Evolutionary conservation across 2,329 filamentous ascomycete species (phyloP).

Genomic region (Aspergillus sp.): DNA sequence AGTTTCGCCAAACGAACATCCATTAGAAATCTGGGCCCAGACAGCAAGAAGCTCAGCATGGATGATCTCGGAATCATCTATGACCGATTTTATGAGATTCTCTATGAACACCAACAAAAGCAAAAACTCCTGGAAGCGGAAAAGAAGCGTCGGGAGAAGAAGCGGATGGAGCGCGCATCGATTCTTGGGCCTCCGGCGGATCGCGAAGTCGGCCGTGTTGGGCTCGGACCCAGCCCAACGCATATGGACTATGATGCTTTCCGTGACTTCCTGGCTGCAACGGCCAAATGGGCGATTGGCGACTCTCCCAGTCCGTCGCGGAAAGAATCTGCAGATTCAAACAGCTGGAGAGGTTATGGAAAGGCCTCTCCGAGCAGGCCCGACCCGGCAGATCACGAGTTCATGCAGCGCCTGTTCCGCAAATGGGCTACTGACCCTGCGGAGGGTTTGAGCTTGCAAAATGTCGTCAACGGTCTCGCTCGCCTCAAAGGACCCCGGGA

Average conservation of each 20-base stretch:
- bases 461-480: slow-evolving; percentile 87
- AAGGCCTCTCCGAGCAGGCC: slow-evolving; percentile 49
- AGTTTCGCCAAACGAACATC: slow-evolving; percentile 96
- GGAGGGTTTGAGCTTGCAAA: slow-evolving; percentile 79
- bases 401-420: slow-evolving; percentile 81
- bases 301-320: slow-evolving; percentile 69
- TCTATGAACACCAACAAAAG: slow-evolving; percentile 89
- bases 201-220: slow-evolving; percentile 81
- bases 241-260: slow-evolving; percentile 98
- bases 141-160: slow-evolving; percentile 63
- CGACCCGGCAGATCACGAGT: slow-evolving; percentile 88
- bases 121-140: slow-evolving; percentile 75
- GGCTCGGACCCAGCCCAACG: slow-evolving; percentile 82
- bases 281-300: slow-evolving; percentile 89
- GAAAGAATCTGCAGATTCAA: slow-evolving; percentile 51
- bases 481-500: slow-evolving; percentile 90
- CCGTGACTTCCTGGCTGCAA: slow-evolving; percentile 84
- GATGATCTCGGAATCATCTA: slow-evolving; percentile 90
- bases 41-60: slow-evolving; percentile 83
- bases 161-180: slow-evolving; percentile 46
- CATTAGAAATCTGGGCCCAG: slow-evolving; percentile 90
- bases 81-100: slow-evolving; percentile 85
- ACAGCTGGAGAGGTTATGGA: slow-evolving; percentile 54
- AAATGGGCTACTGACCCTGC: slow-evolving; percentile 82
- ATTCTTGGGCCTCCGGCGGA: slow-evolving; percentile 49